phyloP scores from a whole-genome alignment of 371 early-diverging fungal species.

The Encephalitozoon cuniculi region DNA sequence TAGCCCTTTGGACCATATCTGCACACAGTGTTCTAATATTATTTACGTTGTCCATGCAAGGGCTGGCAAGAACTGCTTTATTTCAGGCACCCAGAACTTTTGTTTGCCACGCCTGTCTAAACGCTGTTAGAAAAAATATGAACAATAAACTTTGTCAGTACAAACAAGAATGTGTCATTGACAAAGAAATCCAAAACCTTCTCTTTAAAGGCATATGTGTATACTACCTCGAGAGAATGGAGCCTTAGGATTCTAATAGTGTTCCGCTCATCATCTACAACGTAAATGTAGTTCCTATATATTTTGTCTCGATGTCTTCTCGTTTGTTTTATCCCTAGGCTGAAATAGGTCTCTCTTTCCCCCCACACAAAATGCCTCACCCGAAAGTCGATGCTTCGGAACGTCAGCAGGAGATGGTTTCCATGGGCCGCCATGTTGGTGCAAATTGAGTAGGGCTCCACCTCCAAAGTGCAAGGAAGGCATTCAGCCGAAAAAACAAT shows the following conservation, averaged over 20 bases:
- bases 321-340: neutral
- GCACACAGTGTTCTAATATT: conserved; percentile 83
- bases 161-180: neutral
- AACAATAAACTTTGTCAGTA: conserved; percentile 1
- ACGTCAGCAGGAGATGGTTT: neutral
- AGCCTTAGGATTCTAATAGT: neutral
- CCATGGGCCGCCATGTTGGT: conserved; percentile 24
- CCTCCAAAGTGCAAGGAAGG: neutral
- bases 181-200: conserved; percentile 17
- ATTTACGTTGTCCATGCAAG: conserved; percentile 63
- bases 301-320: conserved; percentile 22
- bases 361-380: conserved; percentile 5
- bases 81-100: neutral
- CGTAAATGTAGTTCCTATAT: neutral
- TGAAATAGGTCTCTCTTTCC: neutral
- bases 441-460: conserved; percentile 22
- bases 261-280: conserved; percentile 1
- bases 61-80: neutral
- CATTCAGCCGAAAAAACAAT: neutral
- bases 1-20: conserved; percentile 82
- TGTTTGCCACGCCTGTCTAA: neutral
- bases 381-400: neutral
- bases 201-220: conserved; percentile 2
- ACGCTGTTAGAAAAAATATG: neutral
- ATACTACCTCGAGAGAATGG: neutral